Percentiles rank a stretch among this genome's conserved stretches.
Conservation (phyloP, 1,139 yeast genomes). For the Suhomyces yuchorum region DNA sequence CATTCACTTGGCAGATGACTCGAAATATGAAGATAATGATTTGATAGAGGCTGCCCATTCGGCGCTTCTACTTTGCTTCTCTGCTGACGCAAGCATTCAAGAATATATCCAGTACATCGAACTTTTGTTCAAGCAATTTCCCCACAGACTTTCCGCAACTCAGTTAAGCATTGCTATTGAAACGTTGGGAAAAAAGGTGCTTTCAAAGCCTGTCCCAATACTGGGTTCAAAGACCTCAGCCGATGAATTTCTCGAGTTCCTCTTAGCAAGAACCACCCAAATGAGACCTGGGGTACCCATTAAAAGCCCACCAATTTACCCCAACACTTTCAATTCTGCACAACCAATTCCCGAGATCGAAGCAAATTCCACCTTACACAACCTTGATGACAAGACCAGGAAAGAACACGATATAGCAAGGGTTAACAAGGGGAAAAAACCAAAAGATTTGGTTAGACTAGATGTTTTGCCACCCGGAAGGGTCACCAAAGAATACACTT, state of each 20-base stretch:
- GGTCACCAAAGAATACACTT: slow-evolving; percentile 22
- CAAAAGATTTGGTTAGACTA: slow-evolving; percentile 31
- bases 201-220: slow-evolving; percentile 42
- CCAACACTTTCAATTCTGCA: slow-evolving; percentile 34
- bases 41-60: slow-evolving; percentile 70
- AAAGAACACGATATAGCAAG: slow-evolving; percentile 29
- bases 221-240: slow-evolving; percentile 21
- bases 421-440: slow-evolving; percentile 37
- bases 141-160: slow-evolving; percentile 51
- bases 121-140: slow-evolving; percentile 53
- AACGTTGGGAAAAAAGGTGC: slow-evolving; percentile 54
- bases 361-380: slow-evolving; percentile 41
- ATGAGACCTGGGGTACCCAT: slow-evolving; percentile 34
- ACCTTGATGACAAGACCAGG: slow-evolving; percentile 27
- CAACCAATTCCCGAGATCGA: slow-evolving; percentile 42
- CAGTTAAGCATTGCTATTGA: slow-evolving; percentile 64
- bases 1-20: slow-evolving; percentile 41
- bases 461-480: slow-evolving; percentile 24
- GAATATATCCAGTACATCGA: slow-evolving; percentile 38
- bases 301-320: slow-evolving; percentile 14
- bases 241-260: slow-evolving; percentile 43
- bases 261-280: slow-evolving; percentile 41
- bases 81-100: slow-evolving; percentile 28
- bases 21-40: slow-evolving; percentile 31
- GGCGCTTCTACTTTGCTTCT: slow-evolving; percentile 54